phyloP scores from a whole-genome alignment of 192 early-diverging fungal species.

The Gamsiella multidivaricata region DNA sequence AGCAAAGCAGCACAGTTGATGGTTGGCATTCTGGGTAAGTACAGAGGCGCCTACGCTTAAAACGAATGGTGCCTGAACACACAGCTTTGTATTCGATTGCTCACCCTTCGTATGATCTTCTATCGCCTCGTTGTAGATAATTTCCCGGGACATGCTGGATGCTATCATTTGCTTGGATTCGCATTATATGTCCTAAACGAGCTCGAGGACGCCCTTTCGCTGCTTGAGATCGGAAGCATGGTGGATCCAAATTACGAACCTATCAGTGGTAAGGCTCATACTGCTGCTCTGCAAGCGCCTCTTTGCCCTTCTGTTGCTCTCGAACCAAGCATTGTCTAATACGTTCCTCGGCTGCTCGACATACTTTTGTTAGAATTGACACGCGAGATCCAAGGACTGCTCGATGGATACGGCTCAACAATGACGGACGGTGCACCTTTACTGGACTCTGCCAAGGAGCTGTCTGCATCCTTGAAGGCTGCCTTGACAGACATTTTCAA shows the following conservation, averaged over 20 bases:
- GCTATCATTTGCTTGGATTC: constrained; percentile 65
- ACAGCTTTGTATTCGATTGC: not conserved
- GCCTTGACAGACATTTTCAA: constrained; percentile 59
- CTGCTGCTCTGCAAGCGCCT: no score
- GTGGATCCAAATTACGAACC: constrained; percentile 64
- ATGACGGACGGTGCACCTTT: constrained; percentile 53
- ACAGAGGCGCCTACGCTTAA: not conserved
- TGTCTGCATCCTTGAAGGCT: constrained; percentile 49
- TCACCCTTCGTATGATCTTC: not conserved
- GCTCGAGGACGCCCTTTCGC: constrained; percentile 60
- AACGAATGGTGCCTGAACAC: no score
- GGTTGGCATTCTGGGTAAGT: constrained; percentile 60
- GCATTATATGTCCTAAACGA: constrained; percentile 63
- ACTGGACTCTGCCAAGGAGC: constrained; percentile 39
- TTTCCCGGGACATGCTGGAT: constrained; percentile 64
- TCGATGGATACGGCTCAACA: constrained; percentile 56
- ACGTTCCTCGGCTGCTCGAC: not conserved
- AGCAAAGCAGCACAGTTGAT: constrained; percentile 60
- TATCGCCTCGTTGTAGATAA: constrained; percentile 36
- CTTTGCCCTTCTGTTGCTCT: not conserved
- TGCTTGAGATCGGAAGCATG: constrained; percentile 63
- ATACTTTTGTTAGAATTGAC: constrained; percentile 52
- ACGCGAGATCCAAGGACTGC: constrained; percentile 58
- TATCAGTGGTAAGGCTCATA: constrained; percentile 53
- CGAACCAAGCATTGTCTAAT: not conserved